Base-by-base conservation (phyloP, 2,329 filamentous ascomycete species). In the Calonectria ilicicola region DNA sequence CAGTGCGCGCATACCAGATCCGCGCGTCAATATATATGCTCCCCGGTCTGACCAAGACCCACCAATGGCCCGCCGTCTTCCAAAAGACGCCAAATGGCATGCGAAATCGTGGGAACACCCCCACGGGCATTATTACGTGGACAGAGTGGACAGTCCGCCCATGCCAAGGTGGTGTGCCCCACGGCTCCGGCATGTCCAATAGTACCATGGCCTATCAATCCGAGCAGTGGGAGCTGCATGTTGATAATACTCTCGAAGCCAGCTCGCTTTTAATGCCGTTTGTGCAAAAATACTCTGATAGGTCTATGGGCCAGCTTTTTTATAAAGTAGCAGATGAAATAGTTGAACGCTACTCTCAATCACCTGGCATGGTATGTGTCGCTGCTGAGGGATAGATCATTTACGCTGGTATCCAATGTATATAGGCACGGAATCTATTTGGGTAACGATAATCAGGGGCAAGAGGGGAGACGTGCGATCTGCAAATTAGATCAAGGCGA, bases 281-380 rank as follows among this genome's bases (percentile, higher is more conserved):
- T 51, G 62, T 51, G 9, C 78, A 63, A 44, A 40, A 38, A 44
- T 46, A 63, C 58, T 46, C 58, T n/a, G 23, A 63, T 0, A 26
- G 58, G 29, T 40, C 38, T 63, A 63, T 63, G 26, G 17, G 32
- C 21, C 15, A 42, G 23, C 38, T 63, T 6, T 63, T 35, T 46
- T 38, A 63, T 6, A 46, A 26, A 42, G 58, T 63, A 8, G 58
- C 23, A 17, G 38, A 63, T 26, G 58, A 63, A 63, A 63, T 63
- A 63, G 58, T 42, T n/a, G 38, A 38, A 21, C 40, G 58, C 40
- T 63, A 63, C 32, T 35, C 32, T 35, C 32, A 35, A 35, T 35
- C 32, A 14, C 32, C 32, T 35, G 32, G 32, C 32, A 35, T 35
- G 32, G 10, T 35, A 12, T 35, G 32, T 14, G 32, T 35, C 12